phyloP scores from a whole-genome alignment of 331 rosid species.

The Pyracantha coccinea region DNA sequence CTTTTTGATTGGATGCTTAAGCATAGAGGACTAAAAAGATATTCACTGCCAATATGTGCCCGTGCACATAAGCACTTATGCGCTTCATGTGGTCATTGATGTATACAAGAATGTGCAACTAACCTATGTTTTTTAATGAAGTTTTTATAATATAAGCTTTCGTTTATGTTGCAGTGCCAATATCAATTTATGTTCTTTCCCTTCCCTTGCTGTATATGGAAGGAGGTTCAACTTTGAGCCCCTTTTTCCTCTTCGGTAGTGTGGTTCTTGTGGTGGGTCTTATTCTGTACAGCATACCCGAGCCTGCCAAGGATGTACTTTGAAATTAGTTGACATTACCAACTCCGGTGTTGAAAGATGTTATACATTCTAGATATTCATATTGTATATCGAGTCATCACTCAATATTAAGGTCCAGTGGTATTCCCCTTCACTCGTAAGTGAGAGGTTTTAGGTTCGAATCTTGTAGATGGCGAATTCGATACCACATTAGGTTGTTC shows the following conservation, averaged over 20 bases:
- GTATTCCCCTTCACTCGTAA: no score
- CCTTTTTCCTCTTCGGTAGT: slow-evolving; percentile 66
- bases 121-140: neutral
- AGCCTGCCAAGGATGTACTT: slow-evolving; percentile 27
- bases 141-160: slow-evolving; percentile 12
- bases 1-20: neutral
- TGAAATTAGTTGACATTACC: slow-evolving; percentile 11
- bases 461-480: no score
- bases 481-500: no score
- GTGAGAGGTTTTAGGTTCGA: no score
- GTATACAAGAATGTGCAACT: neutral
- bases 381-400: no score
- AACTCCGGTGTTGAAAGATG: no score
- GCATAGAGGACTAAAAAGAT: neutral
- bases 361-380: neutral
- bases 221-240: slow-evolving; percentile 55
- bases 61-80: neutral
- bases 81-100: no score
- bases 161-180: slow-evolving; percentile 62
- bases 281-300: slow-evolving; percentile 44
- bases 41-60: neutral
- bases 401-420: no score
- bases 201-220: slow-evolving; percentile 81
- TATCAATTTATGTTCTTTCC: slow-evolving; percentile 68
- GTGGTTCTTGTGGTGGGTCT: slow-evolving; percentile 73